Evolutionary conservation across 2,329 filamentous ascomycete genomes (phyloP).

Genomic region (Fusarium equiseti): DNA sequence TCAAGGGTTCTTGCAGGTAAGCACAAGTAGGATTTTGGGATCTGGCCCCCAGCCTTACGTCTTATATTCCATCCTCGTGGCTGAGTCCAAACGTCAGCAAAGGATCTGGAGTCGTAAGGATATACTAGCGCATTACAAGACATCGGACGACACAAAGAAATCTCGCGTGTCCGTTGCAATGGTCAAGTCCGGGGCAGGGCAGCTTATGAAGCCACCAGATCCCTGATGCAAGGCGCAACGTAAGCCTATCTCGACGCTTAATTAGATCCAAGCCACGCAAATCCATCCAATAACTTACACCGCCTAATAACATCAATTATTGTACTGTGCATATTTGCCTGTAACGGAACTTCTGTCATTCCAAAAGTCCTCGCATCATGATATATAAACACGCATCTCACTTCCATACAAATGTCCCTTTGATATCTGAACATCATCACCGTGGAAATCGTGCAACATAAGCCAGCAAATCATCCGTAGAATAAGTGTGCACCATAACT

Average conservation of each 20-base stretch:
- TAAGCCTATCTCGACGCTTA: slow-evolving; percentile 14
- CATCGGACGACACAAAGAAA: neutral
- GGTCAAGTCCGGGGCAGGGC: neutral
- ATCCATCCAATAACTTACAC: neutral
- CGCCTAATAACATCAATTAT: neutral
- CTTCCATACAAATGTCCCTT: slow-evolving; percentile 12
- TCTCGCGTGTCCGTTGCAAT: neutral
- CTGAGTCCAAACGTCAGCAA: neutral
- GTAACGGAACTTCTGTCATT: no score
- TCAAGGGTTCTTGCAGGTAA: neutral
- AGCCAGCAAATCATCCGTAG: slow-evolving; percentile 26
- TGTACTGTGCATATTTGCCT: neutral
- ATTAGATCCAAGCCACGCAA: neutral
- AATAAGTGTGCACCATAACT: slow-evolving; percentile 13
- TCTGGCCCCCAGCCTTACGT: neutral
- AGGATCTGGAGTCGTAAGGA: neutral
- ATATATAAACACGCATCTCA: slow-evolving; percentile 19
- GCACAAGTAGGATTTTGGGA: slow-evolving; percentile 2
- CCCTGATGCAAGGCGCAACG: neutral
- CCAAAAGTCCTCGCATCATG: neutral
- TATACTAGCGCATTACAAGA: neutral
- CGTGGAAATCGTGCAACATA: slow-evolving; percentile 12
- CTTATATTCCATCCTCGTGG: neutral
- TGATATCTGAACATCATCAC: slow-evolving; percentile 12
- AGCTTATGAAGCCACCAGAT: neutral